Conservation (phyloP, 2,329 filamentous ascomycete genomes). For the Ophiostoma australiae region DNA sequence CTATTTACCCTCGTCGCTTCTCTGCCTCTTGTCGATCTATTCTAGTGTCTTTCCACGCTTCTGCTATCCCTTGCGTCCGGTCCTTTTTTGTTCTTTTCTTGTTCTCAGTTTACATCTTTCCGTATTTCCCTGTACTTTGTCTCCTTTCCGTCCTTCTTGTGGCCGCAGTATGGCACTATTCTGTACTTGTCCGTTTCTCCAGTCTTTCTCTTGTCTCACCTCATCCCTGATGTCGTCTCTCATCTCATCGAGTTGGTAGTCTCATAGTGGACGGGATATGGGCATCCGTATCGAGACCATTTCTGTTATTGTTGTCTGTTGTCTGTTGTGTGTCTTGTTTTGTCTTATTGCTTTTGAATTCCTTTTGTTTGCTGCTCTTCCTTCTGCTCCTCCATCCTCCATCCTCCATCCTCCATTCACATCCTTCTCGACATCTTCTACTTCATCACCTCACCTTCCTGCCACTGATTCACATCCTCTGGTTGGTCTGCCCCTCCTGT, state of each 20-base stretch:
- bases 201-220: slow-evolving; percentile 8
- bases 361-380: slow-evolving; percentile 5
- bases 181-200: slow-evolving; percentile 3
- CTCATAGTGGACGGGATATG: not conserved
- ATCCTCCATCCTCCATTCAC: not conserved
- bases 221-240: slow-evolving; percentile 4
- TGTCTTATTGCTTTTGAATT: not conserved
- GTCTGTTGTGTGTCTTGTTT: not conserved
- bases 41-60: slow-evolving; percentile 11
- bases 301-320: not conserved
- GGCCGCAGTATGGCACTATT: not conserved
- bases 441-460: not conserved
- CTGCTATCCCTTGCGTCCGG: not conserved
- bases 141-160: not conserved
- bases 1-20: not conserved
- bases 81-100: not conserved
- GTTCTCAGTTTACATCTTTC: not conserved
- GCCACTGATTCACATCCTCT: slow-evolving; percentile 1
- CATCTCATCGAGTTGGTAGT: slow-evolving; percentile 2
- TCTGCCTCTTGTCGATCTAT: slow-evolving; percentile 4
- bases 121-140: not conserved
- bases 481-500: slow-evolving; percentile 4
- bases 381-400: not conserved
- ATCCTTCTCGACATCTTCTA: not conserved
- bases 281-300: not conserved